Percentiles rank a stretch among this genome's conserved stretches.
Conservation (phyloP, 2,329 filamentous ascomycete genomes). For the Chalaropsis ovoidea region DNA sequence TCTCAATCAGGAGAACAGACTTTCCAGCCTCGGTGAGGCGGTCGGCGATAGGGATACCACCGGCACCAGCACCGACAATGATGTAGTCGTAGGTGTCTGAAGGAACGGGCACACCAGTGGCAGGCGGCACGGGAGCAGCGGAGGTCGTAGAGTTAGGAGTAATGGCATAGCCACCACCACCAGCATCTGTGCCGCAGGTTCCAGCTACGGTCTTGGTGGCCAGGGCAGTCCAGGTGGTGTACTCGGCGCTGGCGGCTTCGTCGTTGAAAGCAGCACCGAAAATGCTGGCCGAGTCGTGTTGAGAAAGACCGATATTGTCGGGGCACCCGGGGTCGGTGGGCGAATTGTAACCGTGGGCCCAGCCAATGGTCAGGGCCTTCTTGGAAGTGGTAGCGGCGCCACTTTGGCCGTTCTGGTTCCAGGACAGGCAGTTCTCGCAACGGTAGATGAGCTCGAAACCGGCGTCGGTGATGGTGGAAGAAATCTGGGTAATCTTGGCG, state of each 20-base stretch:
- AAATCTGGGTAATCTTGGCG: slow-evolving; percentile 52
- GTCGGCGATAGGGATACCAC: slow-evolving; percentile 51
- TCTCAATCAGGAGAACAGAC: slow-evolving; percentile 54
- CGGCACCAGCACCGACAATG: slow-evolving; percentile 52
- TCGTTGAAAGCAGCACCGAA: slow-evolving; percentile 39
- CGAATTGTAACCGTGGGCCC: slow-evolving; percentile 42
- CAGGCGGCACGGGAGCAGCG: slow-evolving; percentile 31
- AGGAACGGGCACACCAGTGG: slow-evolving; percentile 15
- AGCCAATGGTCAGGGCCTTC: slow-evolving; percentile 43
- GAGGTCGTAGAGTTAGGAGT: background rate
- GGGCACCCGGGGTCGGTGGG: slow-evolving; percentile 37
- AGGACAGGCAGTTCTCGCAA: slow-evolving; percentile 34
- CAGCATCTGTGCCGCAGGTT: slow-evolving; percentile 30
- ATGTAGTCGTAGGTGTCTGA: slow-evolving; percentile 45
- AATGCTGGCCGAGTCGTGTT: slow-evolving; percentile 40
- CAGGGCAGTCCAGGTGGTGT: slow-evolving; percentile 38
- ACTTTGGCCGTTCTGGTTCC: slow-evolving; percentile 41
- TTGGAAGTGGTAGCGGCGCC: slow-evolving; percentile 38
- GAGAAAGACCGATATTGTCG: slow-evolving; percentile 38
- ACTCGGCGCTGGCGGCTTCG: slow-evolving; percentile 28
- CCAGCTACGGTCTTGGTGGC: slow-evolving; percentile 36
- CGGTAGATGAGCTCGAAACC: slow-evolving; percentile 46
- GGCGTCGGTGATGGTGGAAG: slow-evolving; percentile 46
- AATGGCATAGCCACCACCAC: slow-evolving; percentile 23
- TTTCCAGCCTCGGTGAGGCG: slow-evolving; percentile 49